Evolutionary conservation across 371 early-diverging fungal species (phyloP), one percentile per base, ranked within the genome.

Genomic region (Apophysomyces trapeziformis): DNA sequence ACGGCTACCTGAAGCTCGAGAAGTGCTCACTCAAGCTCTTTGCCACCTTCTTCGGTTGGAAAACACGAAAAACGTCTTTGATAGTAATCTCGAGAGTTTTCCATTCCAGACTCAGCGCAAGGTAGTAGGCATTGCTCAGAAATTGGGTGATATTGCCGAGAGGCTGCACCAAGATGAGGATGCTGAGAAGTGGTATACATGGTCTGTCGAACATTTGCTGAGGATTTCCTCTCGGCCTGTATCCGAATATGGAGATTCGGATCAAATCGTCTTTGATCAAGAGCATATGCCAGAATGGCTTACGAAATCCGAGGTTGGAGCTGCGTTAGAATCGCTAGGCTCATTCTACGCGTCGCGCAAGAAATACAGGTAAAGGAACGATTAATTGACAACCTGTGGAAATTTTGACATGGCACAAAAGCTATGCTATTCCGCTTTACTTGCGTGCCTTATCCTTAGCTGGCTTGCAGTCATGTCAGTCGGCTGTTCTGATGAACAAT

Each of bases 201-300:
- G 86, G 86, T 85, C 88, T 0, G 84, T 89, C 0, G 88, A 87
- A 62, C 88, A 87, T 69, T 61, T 89, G 41, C 44, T 83, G 8
- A 59, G 59, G 7, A 60, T 66, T 0, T 71, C 74, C 0, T 75
- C 82, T 21, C 62, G 58, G 18, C 72, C 77, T 11, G 47, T 60
- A n/a, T 75, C 80, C 5, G 58, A 63, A 7, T 75, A 81, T 60
- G 77, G 68, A 8, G 78, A 82, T 57, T 43, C 65, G 0, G 58
- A 73, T 14, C 60, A 70, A n/a, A 65, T 75, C 13, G 60, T 83
- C 12, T 85, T 85, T 65, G 82, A 86, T 64, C 68, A 83, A 58
- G 87, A 87, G 7, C 78, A 84, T 56, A 73, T 89, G 74, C 89
- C 89, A 7, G 64, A 61, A 12, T 89, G 89, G 89, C 68, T 89